A percentile compares a stretch with the other conserved stretches of the same genome.
Evolutionary conservation across 2,329 filamentous ascomycete species (phyloP).

Genomic region (Colletotrichum eremochloae): DNA sequence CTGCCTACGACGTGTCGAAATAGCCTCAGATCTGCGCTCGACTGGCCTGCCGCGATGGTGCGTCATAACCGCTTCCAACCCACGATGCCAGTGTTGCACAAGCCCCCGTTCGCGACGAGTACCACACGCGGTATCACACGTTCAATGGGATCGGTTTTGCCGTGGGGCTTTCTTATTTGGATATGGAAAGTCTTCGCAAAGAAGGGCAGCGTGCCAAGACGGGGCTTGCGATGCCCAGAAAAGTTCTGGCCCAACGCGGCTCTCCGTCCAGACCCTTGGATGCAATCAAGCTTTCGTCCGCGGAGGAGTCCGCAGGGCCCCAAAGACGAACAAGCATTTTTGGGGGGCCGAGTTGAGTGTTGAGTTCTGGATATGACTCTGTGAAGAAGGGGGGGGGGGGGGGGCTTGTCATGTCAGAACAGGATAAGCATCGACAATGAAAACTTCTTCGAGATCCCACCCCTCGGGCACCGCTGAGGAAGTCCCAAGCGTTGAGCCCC

Average conservation of each 20-base stretch:
- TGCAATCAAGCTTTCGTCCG: not conserved
- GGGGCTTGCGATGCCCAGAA: not conserved
- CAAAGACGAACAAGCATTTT: not conserved
- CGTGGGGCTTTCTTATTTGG: not conserved
- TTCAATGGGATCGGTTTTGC: not conserved
- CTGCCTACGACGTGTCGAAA: not conserved
- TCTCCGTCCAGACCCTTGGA: not conserved
- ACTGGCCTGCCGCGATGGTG: not conserved
- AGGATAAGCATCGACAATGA: not conserved
- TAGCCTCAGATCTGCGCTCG: not conserved
- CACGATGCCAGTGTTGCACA: not conserved
- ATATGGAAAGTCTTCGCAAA: not conserved
- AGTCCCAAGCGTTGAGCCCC: not conserved
- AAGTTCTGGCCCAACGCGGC: not conserved
- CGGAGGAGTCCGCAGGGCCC: not conserved
- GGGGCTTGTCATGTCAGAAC: not conserved
- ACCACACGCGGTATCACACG: not conserved
- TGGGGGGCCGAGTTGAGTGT: not conserved
- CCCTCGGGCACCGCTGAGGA: not conserved
- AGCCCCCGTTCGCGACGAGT: not conserved
- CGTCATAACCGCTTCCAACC: not conserved
- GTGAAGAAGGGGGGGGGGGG: too few species aligned
- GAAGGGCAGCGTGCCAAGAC: not conserved
- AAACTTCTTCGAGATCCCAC: not conserved
- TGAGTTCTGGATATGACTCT: not conserved